These are phyloP conservation scores for Priceomyces haplophilus DNA, from an alignment of 805 yeast species.

Conservation along the genomic window DNA sequence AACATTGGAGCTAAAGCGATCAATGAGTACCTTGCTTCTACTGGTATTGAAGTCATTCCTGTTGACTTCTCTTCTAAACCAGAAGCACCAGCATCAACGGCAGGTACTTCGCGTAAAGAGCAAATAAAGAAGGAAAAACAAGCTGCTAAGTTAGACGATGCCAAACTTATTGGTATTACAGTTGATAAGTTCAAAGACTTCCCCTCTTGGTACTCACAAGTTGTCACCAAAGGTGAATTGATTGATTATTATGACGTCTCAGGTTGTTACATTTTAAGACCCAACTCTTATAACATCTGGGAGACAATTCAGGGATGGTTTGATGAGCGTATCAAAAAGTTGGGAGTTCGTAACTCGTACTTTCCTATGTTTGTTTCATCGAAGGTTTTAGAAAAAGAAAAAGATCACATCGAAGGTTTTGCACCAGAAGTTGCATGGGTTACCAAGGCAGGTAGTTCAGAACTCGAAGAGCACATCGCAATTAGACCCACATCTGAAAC, in stretches of 20 bases:
- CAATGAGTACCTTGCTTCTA: slow-evolving; percentile 43
- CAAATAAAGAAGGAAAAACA: slow-evolving; percentile 36
- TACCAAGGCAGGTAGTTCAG: slow-evolving; percentile 90
- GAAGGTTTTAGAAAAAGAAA: slow-evolving; percentile 91
- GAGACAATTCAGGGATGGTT: slow-evolving; percentile 89
- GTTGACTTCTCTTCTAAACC: slow-evolving; percentile 55
- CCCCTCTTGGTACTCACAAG: slow-evolving; percentile 97
- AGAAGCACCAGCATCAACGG: slow-evolving; percentile 35
- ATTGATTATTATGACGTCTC: slow-evolving; percentile 97
- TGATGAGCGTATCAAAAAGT: slow-evolving; percentile 70
- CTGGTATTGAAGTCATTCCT: slow-evolving; percentile 48
- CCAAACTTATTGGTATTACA: slow-evolving; percentile 92
- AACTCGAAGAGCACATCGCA: slow-evolving; percentile 96
- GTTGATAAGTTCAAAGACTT: slow-evolving; percentile 90
- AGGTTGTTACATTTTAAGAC: slow-evolving; percentile 97
- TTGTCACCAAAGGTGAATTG: slow-evolving; percentile 96
- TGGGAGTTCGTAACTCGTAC: slow-evolving; percentile 93
- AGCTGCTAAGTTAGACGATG: slow-evolving; percentile 68
- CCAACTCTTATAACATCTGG: slow-evolving; percentile 93
- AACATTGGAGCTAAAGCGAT: slow-evolving; percentile 46
- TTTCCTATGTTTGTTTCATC: slow-evolving; percentile 98
- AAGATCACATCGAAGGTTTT: slow-evolving; percentile 97
- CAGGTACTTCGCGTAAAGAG: slow-evolving; percentile 24
- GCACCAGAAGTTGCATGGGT: slow-evolving; percentile 99
- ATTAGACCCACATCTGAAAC: slow-evolving; percentile 99